Base-by-base conservation (phyloP, 441 rosid genomes). In the Viola pubescens region DNA sequence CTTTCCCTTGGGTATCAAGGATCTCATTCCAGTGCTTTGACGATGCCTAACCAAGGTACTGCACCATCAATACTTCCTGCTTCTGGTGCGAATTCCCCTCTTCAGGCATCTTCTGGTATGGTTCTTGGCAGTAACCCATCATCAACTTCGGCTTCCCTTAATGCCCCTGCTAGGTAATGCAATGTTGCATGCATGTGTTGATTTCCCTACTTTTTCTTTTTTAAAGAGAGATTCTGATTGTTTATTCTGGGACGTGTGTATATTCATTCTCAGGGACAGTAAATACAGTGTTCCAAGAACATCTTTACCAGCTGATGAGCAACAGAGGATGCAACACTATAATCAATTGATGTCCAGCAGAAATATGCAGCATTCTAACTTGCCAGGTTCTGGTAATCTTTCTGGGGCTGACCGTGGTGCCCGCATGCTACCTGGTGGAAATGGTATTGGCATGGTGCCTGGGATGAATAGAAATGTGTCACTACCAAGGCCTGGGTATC, bases 271-370 rank as follows among this genome's bases (percentile, higher is more conserved):
- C 75, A 89, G 95, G 89, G 95, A 89, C 75, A 77, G 89, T 67
- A 86, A 91, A 77, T 85, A 72, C 66, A 78, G 58, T 77, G 85
- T 80, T 77, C 82, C 88, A 52, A 82, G 87, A 74, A 71, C 90
- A 61, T 68, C 96, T 72, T 73, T 84, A 61, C 90, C 86, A 44
- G 81, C 63, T 70, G 94, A 89, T 60, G 97, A 95, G 76, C 97
- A 86, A 64, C 96, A 87, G 56, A 76, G 88, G 68, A 70, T 79
- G 76, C 97, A 81, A 56, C 96, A 80, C 52, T 74, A 70, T 70
- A 84, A 80, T 78, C 98, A 83, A 69, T 76, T 86, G 81, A 44
- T 82, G 59, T 67, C 97, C 4, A 73, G 75, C 63, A 82, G 96
- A 80, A 81, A 81, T 61, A 61, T 83, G 66, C 94, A 79, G 70